Evolutionary conservation across 805 yeast genomes (phyloP).

Genomic region (Teunomyces lycoperdinae): DNA sequence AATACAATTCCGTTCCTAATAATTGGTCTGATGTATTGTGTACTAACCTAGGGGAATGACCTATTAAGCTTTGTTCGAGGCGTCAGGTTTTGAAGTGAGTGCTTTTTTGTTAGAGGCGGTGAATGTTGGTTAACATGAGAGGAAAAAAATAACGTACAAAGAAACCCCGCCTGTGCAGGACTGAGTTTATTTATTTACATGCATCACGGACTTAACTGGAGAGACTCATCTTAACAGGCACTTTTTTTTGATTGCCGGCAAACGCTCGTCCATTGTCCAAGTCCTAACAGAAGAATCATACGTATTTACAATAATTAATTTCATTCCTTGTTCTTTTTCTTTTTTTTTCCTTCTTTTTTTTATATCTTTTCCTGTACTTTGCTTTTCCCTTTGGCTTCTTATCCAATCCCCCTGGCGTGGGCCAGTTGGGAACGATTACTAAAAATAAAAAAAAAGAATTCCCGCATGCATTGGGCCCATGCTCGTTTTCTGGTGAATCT

Average conservation of each 20-base stretch:
- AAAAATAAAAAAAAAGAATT: not conserved
- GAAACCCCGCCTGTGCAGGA: not conserved
- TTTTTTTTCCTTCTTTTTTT: not conserved
- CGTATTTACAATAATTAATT: too few species aligned
- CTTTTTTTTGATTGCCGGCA: too few species aligned
- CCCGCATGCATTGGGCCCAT: not conserved
- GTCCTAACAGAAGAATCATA: too few species aligned
- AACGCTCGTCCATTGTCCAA: too few species aligned
- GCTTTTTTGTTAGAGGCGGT: constrained; percentile 1
- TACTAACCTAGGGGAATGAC: not conserved
- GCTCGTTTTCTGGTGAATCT: not conserved
- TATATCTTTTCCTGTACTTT: not conserved
- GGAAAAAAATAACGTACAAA: not conserved
- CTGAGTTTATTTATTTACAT: not conserved
- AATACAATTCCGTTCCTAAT: not conserved
- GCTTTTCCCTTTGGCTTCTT: not conserved
- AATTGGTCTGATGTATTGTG: not conserved
- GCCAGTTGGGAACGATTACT: not conserved
- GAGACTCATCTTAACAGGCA: too few species aligned
- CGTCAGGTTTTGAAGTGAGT: not conserved
- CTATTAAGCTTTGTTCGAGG: not conserved
- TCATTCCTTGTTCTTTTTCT: too few species aligned
- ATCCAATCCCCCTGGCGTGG: too few species aligned
- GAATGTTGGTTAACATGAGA: not conserved
- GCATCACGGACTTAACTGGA: too few species aligned